Evolutionary conservation across 2,329 filamentous ascomycete genomes (phyloP), one percentile per base, ranked within the genome.

Genomic region (Fragosphaeria purpurea): DNA sequence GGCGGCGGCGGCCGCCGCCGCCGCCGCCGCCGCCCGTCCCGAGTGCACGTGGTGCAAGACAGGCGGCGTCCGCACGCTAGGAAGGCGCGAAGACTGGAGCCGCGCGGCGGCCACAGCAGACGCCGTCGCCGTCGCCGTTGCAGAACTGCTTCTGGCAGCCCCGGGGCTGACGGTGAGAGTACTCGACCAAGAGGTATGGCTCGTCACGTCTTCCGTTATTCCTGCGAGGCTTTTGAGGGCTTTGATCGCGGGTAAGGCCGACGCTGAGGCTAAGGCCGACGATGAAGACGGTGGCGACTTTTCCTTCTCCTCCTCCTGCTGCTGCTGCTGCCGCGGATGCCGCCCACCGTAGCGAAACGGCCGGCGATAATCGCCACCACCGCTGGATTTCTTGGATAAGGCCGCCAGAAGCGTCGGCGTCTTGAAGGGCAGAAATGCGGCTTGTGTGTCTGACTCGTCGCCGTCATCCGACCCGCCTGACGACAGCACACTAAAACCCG

Each of bases 361-460:
- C n/a, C n/a, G n/a, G n/a, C n/a, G n/a, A n/a, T n/a, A n/a, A n/a
- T n/a, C n/a, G n/a, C n/a, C n/a, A n/a, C n/a, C n/a, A n/a, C n/a
- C n/a, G n/a, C n/a, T n/a, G n/a, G n/a, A n/a, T n/a, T n/a, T n/a
- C n/a, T n/a, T n/a, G n/a, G n/a, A n/a, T n/a, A n/a, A n/a, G n/a
- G n/a, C n/a, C n/a, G n/a, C n/a, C n/a, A n/a, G n/a, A n/a, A 47
- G 8, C 2, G 49, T 44, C 1, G 53, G 53, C 33, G 55, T 34
- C 49, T 68, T 68, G 57, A 72, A 73, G 0, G 71, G 74, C 34
- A 76, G 65, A 57, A 81, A 81, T 0, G 77, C 77, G 0, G 76
- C 76, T 56, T 79, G 76, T 3, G 68, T 70, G 49, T 79, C 76
- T 2, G 72, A 74, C 6, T 79, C 79, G 2, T 78, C 75, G 22